These are phyloP conservation scores for Colletotrichum camelliae DNA, from an alignment of 2,329 filamentous ascomycete species.

Conservation along the genomic window DNA sequence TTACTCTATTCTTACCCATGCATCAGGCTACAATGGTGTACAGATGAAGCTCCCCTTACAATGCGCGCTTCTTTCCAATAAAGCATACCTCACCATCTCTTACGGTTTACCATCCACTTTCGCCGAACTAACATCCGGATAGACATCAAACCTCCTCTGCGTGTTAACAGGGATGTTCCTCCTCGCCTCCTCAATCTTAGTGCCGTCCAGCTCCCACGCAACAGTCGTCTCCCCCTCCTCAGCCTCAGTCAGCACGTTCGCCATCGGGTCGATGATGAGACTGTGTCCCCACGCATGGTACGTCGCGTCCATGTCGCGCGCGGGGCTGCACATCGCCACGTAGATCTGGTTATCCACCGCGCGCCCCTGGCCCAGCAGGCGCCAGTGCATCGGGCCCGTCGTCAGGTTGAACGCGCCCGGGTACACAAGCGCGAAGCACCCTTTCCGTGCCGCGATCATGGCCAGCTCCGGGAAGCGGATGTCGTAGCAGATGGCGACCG, in stretches of 20 bases:
- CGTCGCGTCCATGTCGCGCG: conserved; percentile 74
- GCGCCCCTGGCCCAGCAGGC: conserved; percentile 78
- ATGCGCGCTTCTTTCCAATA: neutral
- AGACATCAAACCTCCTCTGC: conserved; percentile 94
- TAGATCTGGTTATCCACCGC: conserved; percentile 96
- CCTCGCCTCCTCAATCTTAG: conserved; percentile 75
- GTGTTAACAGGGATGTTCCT: conserved; percentile 83
- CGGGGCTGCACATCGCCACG: conserved; percentile 90
- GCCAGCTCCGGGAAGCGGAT: conserved; percentile 95
- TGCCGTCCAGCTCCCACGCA: conserved; percentile 71
- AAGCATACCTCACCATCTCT: neutral
- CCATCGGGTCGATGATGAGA: conserved; percentile 87
- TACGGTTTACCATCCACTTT: neutral
- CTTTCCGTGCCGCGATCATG: conserved; percentile 83
- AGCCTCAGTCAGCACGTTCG: conserved; percentile 78
- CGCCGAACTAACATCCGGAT: conserved; percentile 77
- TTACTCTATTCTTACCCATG: neutral
- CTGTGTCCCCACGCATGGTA: conserved; percentile 96
- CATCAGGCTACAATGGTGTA: neutral
- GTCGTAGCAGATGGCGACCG: conserved; percentile 95
- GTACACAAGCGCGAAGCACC: conserved; percentile 88
- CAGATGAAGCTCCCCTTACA: neutral
- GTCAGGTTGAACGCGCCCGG: conserved; percentile 97
- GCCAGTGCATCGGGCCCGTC: conserved; percentile 92
- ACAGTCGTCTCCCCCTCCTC: conserved; percentile 81